Base-by-base conservation (phyloP, 352 stramenopile species). In the Phytophthora cryptogea region DNA sequence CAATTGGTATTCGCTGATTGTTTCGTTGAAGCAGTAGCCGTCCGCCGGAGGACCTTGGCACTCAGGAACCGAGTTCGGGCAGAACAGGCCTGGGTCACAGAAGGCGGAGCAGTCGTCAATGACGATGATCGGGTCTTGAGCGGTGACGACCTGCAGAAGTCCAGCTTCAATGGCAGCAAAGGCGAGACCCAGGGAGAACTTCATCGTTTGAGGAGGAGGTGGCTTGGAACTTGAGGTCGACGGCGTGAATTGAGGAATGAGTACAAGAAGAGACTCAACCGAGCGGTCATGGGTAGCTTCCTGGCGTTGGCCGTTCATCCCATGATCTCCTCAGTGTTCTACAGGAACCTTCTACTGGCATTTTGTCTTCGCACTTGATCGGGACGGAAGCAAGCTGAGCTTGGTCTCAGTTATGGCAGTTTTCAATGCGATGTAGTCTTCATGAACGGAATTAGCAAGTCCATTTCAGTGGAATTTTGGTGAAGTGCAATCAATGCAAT, bases 11-110 rank as follows among this genome's bases (percentile, higher is more conserved):
- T 67, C 58, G 47, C 42, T 61, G 37, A 57, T 65, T 16, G 59
- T 72, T 14, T 45, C 30, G 42, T 68, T 72, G 33, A 65, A 68
- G 48, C 64, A 72, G 23, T 44, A 35, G 6, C 48, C 48, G 2
- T 36, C 8, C 4, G 17, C 26, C 10, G 59, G 46, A 33, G 64
- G 64, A 10, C 32, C 47, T 37, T 58, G 58, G n/a, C 64, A 72
- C 7, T 44, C 31, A 11, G 44, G 45, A 13, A 47, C 17, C 17
- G 46, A 58, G 16, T 23, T 45, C 8, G 64, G 62, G 52, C 64
- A 72, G 32, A 62, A 68, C 0, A 54, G 64, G 26, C 58, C 59
- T n/a, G 47, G 8, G 14, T 23, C 43, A 11, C 47, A 33, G 16
- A 43, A 72, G 35, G 49, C 40, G 0, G 64, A 59, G 53, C 64